phyloP scores from a whole-genome alignment of 257 asterid genomes.

The Nicotiana obtusifolia region DNA sequence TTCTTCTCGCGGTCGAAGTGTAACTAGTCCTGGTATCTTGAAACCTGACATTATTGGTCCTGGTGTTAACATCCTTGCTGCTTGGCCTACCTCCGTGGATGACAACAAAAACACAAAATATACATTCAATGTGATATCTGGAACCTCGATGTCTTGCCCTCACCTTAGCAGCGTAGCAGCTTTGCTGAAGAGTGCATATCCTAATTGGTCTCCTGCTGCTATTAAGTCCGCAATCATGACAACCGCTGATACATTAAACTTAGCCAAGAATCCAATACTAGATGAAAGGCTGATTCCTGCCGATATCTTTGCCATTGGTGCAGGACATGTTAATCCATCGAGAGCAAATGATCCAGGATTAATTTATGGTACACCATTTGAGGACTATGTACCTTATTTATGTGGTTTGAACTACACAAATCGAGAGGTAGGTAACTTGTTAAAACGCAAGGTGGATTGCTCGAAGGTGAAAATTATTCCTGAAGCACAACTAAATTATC shows the following conservation, averaged over 20 bases:
- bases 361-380: slow-evolving; percentile 32
- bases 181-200: slow-evolving; percentile 34
- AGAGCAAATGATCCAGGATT: slow-evolving; percentile 46
- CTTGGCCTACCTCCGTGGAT: slow-evolving; percentile 38
- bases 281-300: slow-evolving; percentile 33
- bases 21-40: slow-evolving; percentile 34
- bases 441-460: slow-evolving; percentile 23
- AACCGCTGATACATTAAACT: slow-evolving; percentile 32
- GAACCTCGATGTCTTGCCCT: slow-evolving; percentile 55
- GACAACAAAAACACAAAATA: slow-evolving; percentile 17
- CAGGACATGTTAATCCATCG: slow-evolving; percentile 48
- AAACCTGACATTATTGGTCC: slow-evolving; percentile 68
- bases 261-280: slow-evolving; percentile 16
- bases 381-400: slow-evolving; percentile 39
- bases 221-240: slow-evolving; percentile 56
- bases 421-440: slow-evolving; percentile 8
- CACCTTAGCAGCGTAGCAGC: slow-evolving; percentile 47
- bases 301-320: slow-evolving; percentile 26
- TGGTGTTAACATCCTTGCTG: slow-evolving; percentile 46
- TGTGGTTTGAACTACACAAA: slow-evolving; percentile 43
- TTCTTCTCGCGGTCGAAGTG: slow-evolving; percentile 48
- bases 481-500: slow-evolving; percentile 23
- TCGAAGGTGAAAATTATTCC: slow-evolving; percentile 10
- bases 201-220: slow-evolving; percentile 44
- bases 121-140: slow-evolving; percentile 39